Base-by-base conservation (phyloP, 495 filamentous ascomycete genomes). In the Hypoxylon fuscum region DNA sequence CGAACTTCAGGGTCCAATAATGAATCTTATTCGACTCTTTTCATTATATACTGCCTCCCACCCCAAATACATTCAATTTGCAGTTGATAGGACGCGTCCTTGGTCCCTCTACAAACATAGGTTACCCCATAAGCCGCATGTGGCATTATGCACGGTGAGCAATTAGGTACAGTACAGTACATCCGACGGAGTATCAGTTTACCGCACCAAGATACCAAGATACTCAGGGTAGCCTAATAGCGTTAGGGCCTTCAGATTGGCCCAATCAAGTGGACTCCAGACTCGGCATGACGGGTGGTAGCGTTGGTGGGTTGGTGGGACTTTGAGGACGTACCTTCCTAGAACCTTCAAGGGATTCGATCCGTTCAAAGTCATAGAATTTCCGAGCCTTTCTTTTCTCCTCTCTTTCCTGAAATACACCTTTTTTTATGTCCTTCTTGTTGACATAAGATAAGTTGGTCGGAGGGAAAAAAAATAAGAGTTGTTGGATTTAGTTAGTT, bases 101-200 rank as follows among this genome's bases (percentile, higher is more conserved):
- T n/a, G n/a, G n/a, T n/a, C n/a, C n/a, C n/a, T n/a, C n/a, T n/a
- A n/a, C n/a, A n/a, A n/a, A 29, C 27, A 29, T 34, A 21, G n/a
- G 11, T n/a, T 40, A 38, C 42, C 34, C 46, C 59, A 31, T 65
- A 60, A 55, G 43, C 62, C 45, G 38, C 55, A 59, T 59, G 43
- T 44, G 48, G 32, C 50, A 59, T n/a, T 59, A 50, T 54, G 61
- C 47, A 49, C 41, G 49, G 27, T 50, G 62, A 59, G 32, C 42
- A 10, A 55, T 50, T 50, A 37, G 31, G 55, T 59, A 47, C 35
- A 60, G 29, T 29, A 53, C n/a, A 49, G 51, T 59, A 61, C 56
- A 56, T 61, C 62, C 51, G 56, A 57, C 51, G 62, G 56, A 61
- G 62, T 66, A 66, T 48, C 25, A 56, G 55, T 55, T 60, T 50